Percentiles rank a stretch among this genome's conserved stretches.
Evolutionary conservation across 2,329 filamentous ascomycete genomes (phyloP).

Genomic region (Colletotrichum sp.): DNA sequence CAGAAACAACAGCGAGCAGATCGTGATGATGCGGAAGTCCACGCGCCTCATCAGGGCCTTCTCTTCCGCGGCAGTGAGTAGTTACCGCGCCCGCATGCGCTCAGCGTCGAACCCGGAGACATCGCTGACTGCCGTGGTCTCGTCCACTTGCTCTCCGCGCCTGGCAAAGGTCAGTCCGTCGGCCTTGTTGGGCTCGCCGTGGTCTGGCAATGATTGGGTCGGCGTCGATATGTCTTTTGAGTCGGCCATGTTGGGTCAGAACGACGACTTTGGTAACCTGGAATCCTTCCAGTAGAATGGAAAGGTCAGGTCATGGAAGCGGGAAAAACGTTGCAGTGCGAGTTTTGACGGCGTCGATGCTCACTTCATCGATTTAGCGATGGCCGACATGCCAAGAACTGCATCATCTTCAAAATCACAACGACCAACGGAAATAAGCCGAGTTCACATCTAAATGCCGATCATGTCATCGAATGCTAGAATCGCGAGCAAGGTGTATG

Average conservation of each 20-base stretch:
- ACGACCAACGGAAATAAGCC: background rate
- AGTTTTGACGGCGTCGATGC: background rate
- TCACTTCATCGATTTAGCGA: background rate
- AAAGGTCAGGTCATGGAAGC: background rate
- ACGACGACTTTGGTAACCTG: background rate
- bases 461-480: background rate
- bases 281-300: background rate
- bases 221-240: background rate
- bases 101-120: slow-evolving; percentile 33
- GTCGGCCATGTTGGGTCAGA: background rate
- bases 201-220: background rate
- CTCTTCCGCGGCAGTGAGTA: slow-evolving; percentile 27
- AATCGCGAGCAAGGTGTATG: background rate
- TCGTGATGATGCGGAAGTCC: slow-evolving; percentile 27
- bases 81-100: slow-evolving; percentile 36
- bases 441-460: background rate
- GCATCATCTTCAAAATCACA: background rate
- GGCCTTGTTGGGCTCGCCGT: background rate
- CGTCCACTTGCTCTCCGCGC: slow-evolving; percentile 24
- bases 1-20: slow-evolving; percentile 42
- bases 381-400: background rate
- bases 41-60: slow-evolving; percentile 26
- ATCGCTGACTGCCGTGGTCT: slow-evolving; percentile 12
- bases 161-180: slow-evolving; percentile 22
- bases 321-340: background rate